Evolutionary conservation across 1,139 yeast species (phyloP), one percentile per base, ranked within the genome.

Genomic region (Lodderomyces metapsilosis): DNA sequence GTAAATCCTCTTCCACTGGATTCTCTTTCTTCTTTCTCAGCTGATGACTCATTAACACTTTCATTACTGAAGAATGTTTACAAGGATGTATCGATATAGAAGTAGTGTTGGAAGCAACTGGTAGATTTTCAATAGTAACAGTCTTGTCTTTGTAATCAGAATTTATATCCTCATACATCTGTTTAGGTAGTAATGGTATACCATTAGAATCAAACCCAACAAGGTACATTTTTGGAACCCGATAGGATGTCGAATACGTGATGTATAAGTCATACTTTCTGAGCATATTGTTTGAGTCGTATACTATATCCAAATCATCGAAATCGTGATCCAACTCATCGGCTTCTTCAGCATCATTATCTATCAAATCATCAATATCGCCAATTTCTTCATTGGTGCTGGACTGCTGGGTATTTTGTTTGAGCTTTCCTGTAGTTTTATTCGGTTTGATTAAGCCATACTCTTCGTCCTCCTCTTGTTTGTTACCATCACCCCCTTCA

Each of bases 81-180:
- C 99, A 92, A 1, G 99, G 99, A 59, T 92, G 99, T 41, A 92
- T 91, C 7, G 96, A 88, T 6, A 94, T 91, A 16, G 94, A 76
- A 0, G 94, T 86, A 28, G 92, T 78, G 56, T 82, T 81, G 42
- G 77, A 79, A 42, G 83, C 74, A 53, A 91, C 91, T 4, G 98
- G 98, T 6, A 95, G 82, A 49, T 79, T 81, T 62, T 92, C 99
- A 48, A 92, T 91, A 1, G 99, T 92, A 23, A 94, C 98, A 0
- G 99, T 94, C 64, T 92, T 92, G 57, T 91, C 91, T 56, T 92
- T 80, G 63, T 92, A 92, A 60, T 92, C 99, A 28, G 84, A 78
- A 9, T 91, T 80, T 40, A 92, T 88, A 59, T 92, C 99, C 56
- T 91, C 94, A 66, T 89, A 89, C 98, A 92, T 92, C 55, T 87